Base-by-base conservation (phyloP, 768 basidiomycete species). In the Trametes punicea region DNA sequence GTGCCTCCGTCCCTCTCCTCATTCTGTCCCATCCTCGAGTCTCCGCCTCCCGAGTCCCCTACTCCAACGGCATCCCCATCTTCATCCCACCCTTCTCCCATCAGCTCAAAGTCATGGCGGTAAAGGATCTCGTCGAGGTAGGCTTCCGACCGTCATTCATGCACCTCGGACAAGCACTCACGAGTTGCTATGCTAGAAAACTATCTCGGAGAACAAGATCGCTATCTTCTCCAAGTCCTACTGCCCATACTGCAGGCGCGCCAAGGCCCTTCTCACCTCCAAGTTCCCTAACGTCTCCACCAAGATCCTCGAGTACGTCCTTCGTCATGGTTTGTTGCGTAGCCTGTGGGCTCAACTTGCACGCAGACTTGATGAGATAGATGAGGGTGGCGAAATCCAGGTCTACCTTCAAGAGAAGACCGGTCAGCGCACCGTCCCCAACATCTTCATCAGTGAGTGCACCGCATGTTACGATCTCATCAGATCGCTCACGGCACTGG, bases 401-500 rank as follows among this genome's bases (percentile, higher is more conserved):
- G 63, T 70, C 20, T 91, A 90, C 63, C 75, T 93, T 4, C 20
- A 10, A 2, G 51, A 78, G 62, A 86, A 83, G 77, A 88, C 87
- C 0, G 77, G 77, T 0, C 90, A 87, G 62, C 69, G 80, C 20
- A 86, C 85, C 10, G 90, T 93, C 5, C 90, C 90, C 27, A 88
- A 83, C 65, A 77, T 89, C 55, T 93, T 89, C 73, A 78, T 92
- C 65, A 79, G 87, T 89, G 57, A 49, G 77, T 67, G 30, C 0
- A 31, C 23, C 13, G 25, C 34, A 6, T 13, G 34, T 16, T 7
- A 11, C 3, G 2, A 30, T n/a, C 2, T 21, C 26, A 9, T 23
- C 46, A 30, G n/a, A 38, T 23, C 5, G 11, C 30, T 36, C 13
- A 45, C 31, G 15, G 25, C 13, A 10, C 6, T 2, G 10, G 2